Conservation (phyloP, 768 basidiomycete species). For the Boletus tomentosulus region DNA sequence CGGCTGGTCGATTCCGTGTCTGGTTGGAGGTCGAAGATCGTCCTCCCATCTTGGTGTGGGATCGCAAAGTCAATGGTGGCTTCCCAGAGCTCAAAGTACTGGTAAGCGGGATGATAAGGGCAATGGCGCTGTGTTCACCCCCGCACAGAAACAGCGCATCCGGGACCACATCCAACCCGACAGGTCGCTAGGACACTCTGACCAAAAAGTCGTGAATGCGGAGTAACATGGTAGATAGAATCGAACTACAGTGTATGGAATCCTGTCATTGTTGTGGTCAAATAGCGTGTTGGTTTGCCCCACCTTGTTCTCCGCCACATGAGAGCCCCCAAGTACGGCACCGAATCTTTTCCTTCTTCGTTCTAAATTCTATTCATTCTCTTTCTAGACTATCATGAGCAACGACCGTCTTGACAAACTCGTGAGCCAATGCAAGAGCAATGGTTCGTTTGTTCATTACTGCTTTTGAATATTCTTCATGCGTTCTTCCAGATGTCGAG, state of each 20-base stretch:
- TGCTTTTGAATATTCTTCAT: slow-evolving; percentile 5
- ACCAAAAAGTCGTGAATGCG: slow-evolving; percentile 41
- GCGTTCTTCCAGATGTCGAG: slow-evolving; percentile 58
- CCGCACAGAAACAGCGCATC: slow-evolving; percentile 77
- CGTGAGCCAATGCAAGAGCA: slow-evolving; percentile 60
- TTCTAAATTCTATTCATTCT: slow-evolving; percentile 8
- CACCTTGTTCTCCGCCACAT: slow-evolving; percentile 17
- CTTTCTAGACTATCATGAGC: slow-evolving; percentile 42
- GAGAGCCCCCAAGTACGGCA: slow-evolving; percentile 9
- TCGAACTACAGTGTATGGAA: background rate
- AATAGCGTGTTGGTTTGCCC: background rate
- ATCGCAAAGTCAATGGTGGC: slow-evolving; percentile 84
- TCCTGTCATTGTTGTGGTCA: background rate
- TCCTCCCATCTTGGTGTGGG: slow-evolving; percentile 65
- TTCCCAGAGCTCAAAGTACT: slow-evolving; percentile 88
- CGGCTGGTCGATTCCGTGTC: slow-evolving; percentile 86
- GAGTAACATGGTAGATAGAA: background rate
- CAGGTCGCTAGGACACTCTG: slow-evolving; percentile 84
- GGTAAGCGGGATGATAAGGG: slow-evolving; percentile 40
- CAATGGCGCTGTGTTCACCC: slow-evolving; percentile 4
- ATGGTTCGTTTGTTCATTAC: slow-evolving; percentile 40
- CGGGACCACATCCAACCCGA: slow-evolving; percentile 80
- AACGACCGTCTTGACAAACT: slow-evolving; percentile 56
- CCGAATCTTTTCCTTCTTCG: slow-evolving; percentile 13
- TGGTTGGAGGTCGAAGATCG: slow-evolving; percentile 57